A percentile compares a stretch with the other conserved stretches of the same genome.
Conservation (phyloP, 345 rosid genomes). For the Lepidium aucheri region DNA sequence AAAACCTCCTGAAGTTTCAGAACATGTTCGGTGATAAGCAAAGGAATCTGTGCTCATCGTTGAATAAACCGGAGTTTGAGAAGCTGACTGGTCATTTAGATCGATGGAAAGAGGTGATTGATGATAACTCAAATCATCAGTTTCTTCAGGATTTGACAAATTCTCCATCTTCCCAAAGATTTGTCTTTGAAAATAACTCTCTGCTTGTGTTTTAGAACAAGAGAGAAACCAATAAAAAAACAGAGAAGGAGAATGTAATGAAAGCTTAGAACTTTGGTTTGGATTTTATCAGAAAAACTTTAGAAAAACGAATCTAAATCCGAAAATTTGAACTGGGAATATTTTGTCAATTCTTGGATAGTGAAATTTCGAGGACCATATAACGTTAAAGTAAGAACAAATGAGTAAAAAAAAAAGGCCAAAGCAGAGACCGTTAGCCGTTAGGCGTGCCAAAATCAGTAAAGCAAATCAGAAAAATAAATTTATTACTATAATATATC, state of each 20-base stretch:
- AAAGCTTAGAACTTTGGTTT: constrained; percentile 11
- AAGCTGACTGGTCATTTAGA: constrained; percentile 35
- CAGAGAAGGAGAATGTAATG: not conserved
- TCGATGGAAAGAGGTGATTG: constrained; percentile 43
- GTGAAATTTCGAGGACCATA: constrained; percentile 14
- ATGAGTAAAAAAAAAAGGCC: not conserved
- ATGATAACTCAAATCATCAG: constrained; percentile 41
- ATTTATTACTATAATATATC: not conserved
- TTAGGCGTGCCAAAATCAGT: constrained; percentile 26
- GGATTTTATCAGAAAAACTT: constrained; percentile 13
- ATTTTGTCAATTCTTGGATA: constrained; percentile 2
- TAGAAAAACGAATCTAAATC: constrained; percentile 8
- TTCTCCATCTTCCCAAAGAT: constrained; percentile 32
- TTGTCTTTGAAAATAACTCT: not conserved
- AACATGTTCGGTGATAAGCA: constrained; percentile 44
- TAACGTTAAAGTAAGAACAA: constrained; percentile 9
- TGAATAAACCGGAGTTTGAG: constrained; percentile 51
- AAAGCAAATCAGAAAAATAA: constrained; percentile 33
- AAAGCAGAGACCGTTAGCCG: constrained; percentile 22
- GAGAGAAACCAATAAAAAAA: not conserved
- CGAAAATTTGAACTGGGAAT: constrained; percentile 17
- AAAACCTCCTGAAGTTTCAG: constrained; percentile 49
- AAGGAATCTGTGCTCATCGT: constrained; percentile 51
- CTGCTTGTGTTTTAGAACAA: not conserved
- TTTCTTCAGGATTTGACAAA: constrained; percentile 37